These are phyloP conservation scores for Amaranthus tricolor DNA, from an alignment of 179 eudicot species.

Conservation along the genomic window DNA sequence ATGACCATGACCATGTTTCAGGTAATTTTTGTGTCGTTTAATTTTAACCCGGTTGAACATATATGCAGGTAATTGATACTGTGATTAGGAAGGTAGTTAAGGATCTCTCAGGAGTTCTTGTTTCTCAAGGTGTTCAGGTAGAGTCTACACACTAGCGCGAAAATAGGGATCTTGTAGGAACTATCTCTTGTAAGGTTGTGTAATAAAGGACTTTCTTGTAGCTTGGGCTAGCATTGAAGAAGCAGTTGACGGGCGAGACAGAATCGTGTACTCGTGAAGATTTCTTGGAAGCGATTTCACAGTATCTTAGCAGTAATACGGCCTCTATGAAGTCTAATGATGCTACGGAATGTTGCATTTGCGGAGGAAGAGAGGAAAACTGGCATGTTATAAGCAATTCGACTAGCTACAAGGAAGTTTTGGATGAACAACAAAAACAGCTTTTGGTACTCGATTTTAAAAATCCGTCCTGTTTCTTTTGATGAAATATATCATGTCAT, in stretches of 20 bases:
- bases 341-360: conserved; percentile 54
- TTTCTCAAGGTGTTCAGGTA: conserved; percentile 84
- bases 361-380: conserved; percentile 56
- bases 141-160: not conserved
- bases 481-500: not conserved
- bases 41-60: not conserved
- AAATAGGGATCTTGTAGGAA: not conserved
- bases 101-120: conserved; percentile 65
- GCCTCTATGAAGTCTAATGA: conserved; percentile 39
- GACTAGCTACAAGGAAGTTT: conserved; percentile 32
- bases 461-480: not conserved
- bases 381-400: conserved; percentile 23
- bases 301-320: conserved; percentile 54
- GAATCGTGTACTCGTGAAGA: conserved; percentile 52
- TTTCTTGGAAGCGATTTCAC: conserved; percentile 57
- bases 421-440: conserved; percentile 61
- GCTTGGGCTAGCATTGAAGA: conserved; percentile 74
- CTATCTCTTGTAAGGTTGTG: not conserved
- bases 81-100: conserved; percentile 74
- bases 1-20: too few relatives aligned
- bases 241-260: conserved; percentile 48
- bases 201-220: conserved; percentile 23
- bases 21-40: not conserved
- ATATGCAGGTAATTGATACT: conserved; percentile 68
- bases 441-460: conserved; percentile 47